Base-by-base conservation (phyloP, 208 protist genomes). In the Trypanosoma platydactyli region DNA sequence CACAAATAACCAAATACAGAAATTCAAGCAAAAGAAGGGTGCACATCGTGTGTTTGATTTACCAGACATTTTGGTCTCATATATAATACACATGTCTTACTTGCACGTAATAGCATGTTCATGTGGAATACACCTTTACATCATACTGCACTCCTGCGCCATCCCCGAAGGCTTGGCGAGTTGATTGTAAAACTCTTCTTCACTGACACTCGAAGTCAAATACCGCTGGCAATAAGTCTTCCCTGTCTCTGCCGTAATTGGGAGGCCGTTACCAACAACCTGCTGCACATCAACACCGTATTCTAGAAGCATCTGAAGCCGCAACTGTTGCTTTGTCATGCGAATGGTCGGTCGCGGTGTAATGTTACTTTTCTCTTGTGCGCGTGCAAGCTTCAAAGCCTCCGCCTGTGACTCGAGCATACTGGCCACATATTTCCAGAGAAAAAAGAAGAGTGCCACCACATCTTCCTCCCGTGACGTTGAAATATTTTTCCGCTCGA, bases 271-370 rank as follows among this genome's bases (percentile, higher is more conserved):
- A 24, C 71, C 71, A 3, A 71, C 54, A 6, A 71, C 44, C 24
- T 62, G 69, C 5, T 58, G 64, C 15, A 77, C 71, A 59, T 77
- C 71, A 20, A 77, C 57, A 24, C 33, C 51, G 46, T 77, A 71
- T 42, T 77, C 71, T 40, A 71, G 22, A 15, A 77, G 46, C 46
- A 77, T 63, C 51, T 77, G 71, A 18, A 77, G 54, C 18, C 71
- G 71, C 44, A 77, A 30, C 50, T 77, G 64, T 29, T 70, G 64
- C 54, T 66, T 71, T 45, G 64, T 77, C 71, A 77, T 77, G n/a
- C 40, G 42, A 57, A 75, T 48, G 0, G 56, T 59, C 27, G 54
- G 59, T 1, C 35, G 13, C 3, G 55, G 53, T 52, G 25, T 3
- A 12, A 42, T 9, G 18, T 18, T 46, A 56, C 25, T 41, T 46